phyloP scores from a whole-genome alignment of 192 early-diverging fungal species.

The Coemansia sp. region DNA sequence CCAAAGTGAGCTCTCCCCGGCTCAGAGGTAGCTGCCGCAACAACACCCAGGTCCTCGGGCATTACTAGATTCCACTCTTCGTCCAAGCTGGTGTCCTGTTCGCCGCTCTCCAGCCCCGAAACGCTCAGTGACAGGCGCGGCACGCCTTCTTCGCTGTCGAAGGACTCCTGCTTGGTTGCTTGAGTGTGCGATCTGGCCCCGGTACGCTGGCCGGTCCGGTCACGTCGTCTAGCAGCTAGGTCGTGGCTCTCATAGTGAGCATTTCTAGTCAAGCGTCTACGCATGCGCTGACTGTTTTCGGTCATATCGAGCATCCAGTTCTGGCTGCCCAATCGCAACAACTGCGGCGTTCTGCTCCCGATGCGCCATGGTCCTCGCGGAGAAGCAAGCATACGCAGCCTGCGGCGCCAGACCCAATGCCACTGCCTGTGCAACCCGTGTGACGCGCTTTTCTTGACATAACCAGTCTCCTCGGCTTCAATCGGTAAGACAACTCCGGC shows the following conservation, averaged over 20 bases:
- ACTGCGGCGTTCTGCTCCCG: not conserved
- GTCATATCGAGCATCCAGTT: slow-evolving; percentile 43
- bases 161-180: not conserved
- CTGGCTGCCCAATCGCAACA: slow-evolving; percentile 7
- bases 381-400: slow-evolving; percentile 21
- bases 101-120: slow-evolving; percentile 7
- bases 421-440: slow-evolving; percentile 22
- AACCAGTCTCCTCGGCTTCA: slow-evolving; percentile 31
- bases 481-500: slow-evolving; percentile 34
- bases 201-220: slow-evolving; percentile 24
- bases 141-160: slow-evolving; percentile 23
- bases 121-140: slow-evolving; percentile 41
- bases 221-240: slow-evolving; percentile 35
- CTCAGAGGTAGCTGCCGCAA: slow-evolving; percentile 16
- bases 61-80: slow-evolving; percentile 47
- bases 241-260: slow-evolving; percentile 27
- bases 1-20: slow-evolving; percentile 26
- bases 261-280: slow-evolving; percentile 30
- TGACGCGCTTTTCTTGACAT: slow-evolving; percentile 14
- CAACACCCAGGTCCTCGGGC: slow-evolving; percentile 34
- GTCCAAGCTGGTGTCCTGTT: slow-evolving; percentile 14
- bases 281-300: slow-evolving; percentile 44
- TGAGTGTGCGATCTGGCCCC: not conserved
- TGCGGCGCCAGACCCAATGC: slow-evolving; percentile 32
- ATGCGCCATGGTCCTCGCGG: slow-evolving; percentile 40